Evolutionary conservation across 2,329 filamentous ascomycete genomes (phyloP), one percentile per base, ranked within the genome.

Genomic region (Colletotrichum somersetense): DNA sequence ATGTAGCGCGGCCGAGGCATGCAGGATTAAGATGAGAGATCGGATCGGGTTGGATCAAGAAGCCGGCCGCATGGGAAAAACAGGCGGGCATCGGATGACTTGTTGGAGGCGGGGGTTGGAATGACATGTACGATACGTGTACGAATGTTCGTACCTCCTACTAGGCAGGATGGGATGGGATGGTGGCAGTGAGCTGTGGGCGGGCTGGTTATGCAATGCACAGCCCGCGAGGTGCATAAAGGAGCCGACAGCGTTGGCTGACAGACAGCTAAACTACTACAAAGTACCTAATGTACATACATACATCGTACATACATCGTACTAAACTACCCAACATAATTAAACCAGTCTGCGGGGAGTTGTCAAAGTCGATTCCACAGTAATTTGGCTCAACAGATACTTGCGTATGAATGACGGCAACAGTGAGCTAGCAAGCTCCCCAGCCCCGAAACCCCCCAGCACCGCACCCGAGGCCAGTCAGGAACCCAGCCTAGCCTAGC

Each of bases 1-100:
- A 71, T 18, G 35, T 58, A 58, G 48, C 42, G 38, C 23, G 35
- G 44, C 64, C 58, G 69, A 71, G 66, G 65, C 52, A 71, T 55
- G 69, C 69, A 67, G 50, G 44, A 68, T 30, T 68, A 67, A 71
- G 58, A 71, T 71, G 52, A 66, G 65, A 38, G 65, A 71, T 35
- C 33, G 33, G 11, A 40, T 62, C 64, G 56, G 18, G 5, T 35
- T 63, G 69, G 63, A 44, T 48, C 65, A 71, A 2, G 35, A 35
- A 30, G 10, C 23, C 56, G 46, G 46, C 33, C 33, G 33, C 33
- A 62, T 52, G 46, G 20, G 18, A 23, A 20, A 59, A 50, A 62
- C 16, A 30, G 46, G 38, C 20, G 44, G 33, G 30, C 38, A 62
- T 67, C 53, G 66, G 52, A 33, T 64, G 66, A 26, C n/a, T 46